Percentiles rank a stretch among this genome's conserved stretches.
Conservation (phyloP, 2,329 filamentous ascomycete genomes). For the Gremmenia infestans region DNA sequence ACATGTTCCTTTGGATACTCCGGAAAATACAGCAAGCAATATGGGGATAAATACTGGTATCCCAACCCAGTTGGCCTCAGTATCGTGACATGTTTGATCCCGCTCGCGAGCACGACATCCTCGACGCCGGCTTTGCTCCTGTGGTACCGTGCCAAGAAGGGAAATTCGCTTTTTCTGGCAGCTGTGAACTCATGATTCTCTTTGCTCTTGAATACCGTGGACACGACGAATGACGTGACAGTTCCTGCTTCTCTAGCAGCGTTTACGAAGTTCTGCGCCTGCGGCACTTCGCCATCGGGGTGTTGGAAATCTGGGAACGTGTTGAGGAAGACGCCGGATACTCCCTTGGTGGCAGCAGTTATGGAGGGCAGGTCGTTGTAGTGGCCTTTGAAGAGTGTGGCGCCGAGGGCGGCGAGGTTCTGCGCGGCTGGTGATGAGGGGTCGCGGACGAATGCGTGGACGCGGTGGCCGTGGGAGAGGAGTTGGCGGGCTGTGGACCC, state of each 20-base stretch:
- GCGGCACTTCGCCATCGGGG: constrained; percentile 1
- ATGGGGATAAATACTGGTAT: constrained; percentile 9
- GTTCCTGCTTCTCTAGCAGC: constrained; percentile 7
- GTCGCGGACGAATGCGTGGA: constrained; percentile 16
- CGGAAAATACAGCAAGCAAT: constrained; percentile 1
- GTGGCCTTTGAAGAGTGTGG: constrained; percentile 14
- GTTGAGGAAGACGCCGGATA: constrained; percentile 24
- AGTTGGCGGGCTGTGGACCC: constrained; percentile 8
- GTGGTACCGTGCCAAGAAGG: constrained; percentile 1
- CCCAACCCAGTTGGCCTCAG: constrained; percentile 7
- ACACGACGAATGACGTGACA: constrained; percentile 9
- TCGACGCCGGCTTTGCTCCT: constrained; percentile 8
- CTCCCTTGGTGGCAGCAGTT: constrained; percentile 21
- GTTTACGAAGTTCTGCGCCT: constrained; percentile 11
- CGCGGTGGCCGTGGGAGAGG: constrained; percentile 1
- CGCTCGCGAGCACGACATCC: constrained; percentile 6
- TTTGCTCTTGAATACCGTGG: constrained; percentile 3
- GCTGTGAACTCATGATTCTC: background rate
- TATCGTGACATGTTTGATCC: constrained; percentile 12
- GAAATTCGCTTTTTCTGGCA: background rate
- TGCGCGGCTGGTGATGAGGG: background rate
- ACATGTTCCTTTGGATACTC: background rate
- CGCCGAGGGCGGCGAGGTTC: constrained; percentile 7
- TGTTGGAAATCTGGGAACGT: constrained; percentile 4
- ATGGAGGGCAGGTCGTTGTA: constrained; percentile 6